Base-by-base conservation (phyloP, 768 basidiomycete genomes). In the Collybiopsis confluens region DNA sequence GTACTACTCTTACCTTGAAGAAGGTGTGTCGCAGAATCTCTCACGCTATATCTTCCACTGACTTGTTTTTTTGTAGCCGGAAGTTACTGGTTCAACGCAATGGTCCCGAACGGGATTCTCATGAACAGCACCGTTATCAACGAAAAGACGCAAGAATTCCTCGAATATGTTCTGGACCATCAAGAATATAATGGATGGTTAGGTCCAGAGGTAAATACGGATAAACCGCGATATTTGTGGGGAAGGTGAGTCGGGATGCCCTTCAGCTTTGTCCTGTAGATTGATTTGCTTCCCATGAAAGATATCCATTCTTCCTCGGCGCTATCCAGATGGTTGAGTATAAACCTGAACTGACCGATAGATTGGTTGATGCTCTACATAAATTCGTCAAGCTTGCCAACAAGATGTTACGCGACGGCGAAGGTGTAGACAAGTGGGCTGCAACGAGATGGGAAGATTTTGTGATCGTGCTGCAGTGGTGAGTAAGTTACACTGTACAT, bases 71-170 rank as follows among this genome's bases (percentile, higher is more conserved):
- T 1, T 45, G 36, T 44, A 81, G 80, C 79, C 55, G 79, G 79
- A 49, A 80, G 78, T 63, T 81, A 81, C 58, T 80, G 78, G 80
- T 81, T 80, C 75, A 82, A 82, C 56, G 79, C 69, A 4, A 76
- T 81, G 77, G 75, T 80, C 0, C 77, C 79, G 0, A 77, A 77
- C 54, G 78, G 77, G 23, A 62, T 80, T 13, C 67, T 82, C 2
- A 68, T 72, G 54, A 72, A 78, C 59, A 73, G 73, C 51, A 54
- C 74, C 6, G 76, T 65, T 1, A 78, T 80, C 61, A 73, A 76
- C 46, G 65, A 68, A 5, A 77, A 76, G 59, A 77, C 78, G 0
- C 72, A 73, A 15, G 67, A 68, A 20, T 82, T 81, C 60, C 64
- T 82, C 26, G 66, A 73, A 41, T 80, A 80, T 55, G 79, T 81